Conservation (phyloP, 495 filamentous ascomycete species). For the Penicillium chermesinum region DNA sequence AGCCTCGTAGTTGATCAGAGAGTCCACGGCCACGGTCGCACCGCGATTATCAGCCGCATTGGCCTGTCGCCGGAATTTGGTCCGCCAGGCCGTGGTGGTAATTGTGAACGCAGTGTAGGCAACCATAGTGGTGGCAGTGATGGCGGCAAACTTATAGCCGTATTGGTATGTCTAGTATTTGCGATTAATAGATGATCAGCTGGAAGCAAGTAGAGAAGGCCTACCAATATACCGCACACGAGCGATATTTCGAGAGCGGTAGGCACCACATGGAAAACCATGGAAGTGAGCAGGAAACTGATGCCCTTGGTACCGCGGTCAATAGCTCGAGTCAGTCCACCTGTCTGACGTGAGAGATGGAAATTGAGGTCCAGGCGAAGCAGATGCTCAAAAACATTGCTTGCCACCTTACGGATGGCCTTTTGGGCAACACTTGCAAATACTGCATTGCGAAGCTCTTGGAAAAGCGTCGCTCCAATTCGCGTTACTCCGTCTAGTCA, state of each 20-base stretch:
- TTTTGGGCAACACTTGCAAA: conserved; percentile 97
- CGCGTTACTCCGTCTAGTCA: conserved; percentile 72
- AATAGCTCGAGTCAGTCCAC: conserved; percentile 88
- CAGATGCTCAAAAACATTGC: conserved; percentile 88
- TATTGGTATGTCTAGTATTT: conserved; percentile 79
- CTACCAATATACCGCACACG: conserved; percentile 83
- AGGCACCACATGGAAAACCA: conserved; percentile 97
- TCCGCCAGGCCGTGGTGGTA: conserved; percentile 90
- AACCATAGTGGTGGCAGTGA: conserved; percentile 86
- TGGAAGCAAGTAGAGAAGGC: background rate
- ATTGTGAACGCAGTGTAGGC: conserved; percentile 95
- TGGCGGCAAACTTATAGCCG: conserved; percentile 82
- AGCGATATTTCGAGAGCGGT: conserved; percentile 91
- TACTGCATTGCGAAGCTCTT: conserved; percentile 89
- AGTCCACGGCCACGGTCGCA: conserved; percentile 92
- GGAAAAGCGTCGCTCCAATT: conserved; percentile 79
- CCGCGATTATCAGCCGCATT: conserved; percentile 96
- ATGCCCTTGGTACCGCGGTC: conserved; percentile 97
- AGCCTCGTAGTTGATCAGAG: conserved; percentile 95
- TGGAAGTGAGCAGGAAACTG: conserved; percentile 90
- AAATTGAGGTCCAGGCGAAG: conserved; percentile 87
- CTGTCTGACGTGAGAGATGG: conserved; percentile 89
- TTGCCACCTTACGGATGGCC: conserved; percentile 84
- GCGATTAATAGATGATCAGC: too few species aligned
- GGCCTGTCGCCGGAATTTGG: conserved; percentile 88